These are phyloP conservation scores for Fusarium sp. DNA, from an alignment of 2,329 filamentous ascomycete species.

Conservation along the genomic window DNA sequence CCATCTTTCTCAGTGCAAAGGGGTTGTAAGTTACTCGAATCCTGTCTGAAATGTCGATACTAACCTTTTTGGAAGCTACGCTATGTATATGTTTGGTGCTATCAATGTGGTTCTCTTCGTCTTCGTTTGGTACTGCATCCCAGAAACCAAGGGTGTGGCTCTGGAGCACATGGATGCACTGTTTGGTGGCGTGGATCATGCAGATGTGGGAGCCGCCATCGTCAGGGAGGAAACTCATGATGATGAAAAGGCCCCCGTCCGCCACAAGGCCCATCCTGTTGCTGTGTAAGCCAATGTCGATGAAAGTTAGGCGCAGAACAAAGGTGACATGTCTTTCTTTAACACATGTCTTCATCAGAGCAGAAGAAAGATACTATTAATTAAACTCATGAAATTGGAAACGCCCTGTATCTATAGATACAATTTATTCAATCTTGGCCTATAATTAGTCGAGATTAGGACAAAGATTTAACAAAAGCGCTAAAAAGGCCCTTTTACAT, in stretches of 20 bases:
- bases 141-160: conserved; percentile 1
- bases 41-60: fast-evolving
- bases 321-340: neutral
- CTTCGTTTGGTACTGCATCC: conserved; percentile 13
- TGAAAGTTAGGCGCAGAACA: neutral
- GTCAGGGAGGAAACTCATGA: neutral
- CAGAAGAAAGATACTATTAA: no score
- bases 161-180: conserved; percentile 10
- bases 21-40: neutral
- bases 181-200: conserved; percentile 1
- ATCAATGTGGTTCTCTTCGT: neutral
- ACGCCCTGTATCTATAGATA: no score
- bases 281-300: neutral
- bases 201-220: neutral
- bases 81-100: conserved; percentile 14
- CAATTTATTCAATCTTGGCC: no score
- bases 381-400: no score
- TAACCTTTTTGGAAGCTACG: neutral
- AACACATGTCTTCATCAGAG: no score
- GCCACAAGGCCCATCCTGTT: neutral
- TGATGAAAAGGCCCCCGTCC: neutral
- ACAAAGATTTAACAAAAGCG: no score
- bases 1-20: neutral
- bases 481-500: no score
- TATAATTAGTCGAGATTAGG: no score